Evolutionary conservation across 2,329 filamentous ascomycete species (phyloP).

Genomic region (Fusarium praegraminearum): DNA sequence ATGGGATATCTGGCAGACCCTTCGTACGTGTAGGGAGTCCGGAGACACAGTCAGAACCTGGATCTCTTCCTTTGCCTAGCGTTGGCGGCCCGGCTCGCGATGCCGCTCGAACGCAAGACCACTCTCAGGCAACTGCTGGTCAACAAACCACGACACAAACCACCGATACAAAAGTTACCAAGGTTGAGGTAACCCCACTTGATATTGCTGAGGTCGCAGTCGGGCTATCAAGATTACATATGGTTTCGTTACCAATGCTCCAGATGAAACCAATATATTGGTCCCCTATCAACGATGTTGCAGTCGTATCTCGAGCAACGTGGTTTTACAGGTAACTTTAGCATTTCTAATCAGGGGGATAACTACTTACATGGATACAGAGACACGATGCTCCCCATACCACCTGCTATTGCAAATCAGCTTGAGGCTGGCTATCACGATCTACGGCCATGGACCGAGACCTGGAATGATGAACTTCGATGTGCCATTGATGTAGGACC

Average conservation of each 20-base stretch:
- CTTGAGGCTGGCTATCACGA: conserved; percentile 92
- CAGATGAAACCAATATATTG: conserved; percentile 98
- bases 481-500: conserved; percentile 93
- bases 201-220: conserved; percentile 76
- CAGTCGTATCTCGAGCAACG: conserved; percentile 84
- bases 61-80: conserved; percentile 22
- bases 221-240: conserved; percentile 88
- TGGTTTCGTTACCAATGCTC: conserved; percentile 83
- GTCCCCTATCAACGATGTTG: conserved; percentile 91
- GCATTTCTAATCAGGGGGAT: no score
- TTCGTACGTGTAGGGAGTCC: conserved; percentile 62
- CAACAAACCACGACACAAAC: conserved; percentile 22
- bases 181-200: conserved; percentile 35
- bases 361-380: conserved; percentile 50
- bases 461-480: conserved; percentile 90
- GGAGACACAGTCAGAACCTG: conserved; percentile 44
- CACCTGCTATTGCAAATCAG: conserved; percentile 87
- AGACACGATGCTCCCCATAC: conserved; percentile 91
- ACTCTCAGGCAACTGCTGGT: conserved; percentile 1
- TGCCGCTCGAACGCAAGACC: conserved; percentile 7
- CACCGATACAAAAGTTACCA: conserved; percentile 11
- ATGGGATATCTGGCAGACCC: conserved; percentile 67
- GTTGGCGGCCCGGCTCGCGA: conserved; percentile 15
- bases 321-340: conserved; percentile 85
- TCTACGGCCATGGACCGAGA: conserved; percentile 87